A percentile compares a stretch with the other conserved stretches of the same genome.
Conservation (phyloP, 305 asterid species). For the Fraxinus paxiana region DNA sequence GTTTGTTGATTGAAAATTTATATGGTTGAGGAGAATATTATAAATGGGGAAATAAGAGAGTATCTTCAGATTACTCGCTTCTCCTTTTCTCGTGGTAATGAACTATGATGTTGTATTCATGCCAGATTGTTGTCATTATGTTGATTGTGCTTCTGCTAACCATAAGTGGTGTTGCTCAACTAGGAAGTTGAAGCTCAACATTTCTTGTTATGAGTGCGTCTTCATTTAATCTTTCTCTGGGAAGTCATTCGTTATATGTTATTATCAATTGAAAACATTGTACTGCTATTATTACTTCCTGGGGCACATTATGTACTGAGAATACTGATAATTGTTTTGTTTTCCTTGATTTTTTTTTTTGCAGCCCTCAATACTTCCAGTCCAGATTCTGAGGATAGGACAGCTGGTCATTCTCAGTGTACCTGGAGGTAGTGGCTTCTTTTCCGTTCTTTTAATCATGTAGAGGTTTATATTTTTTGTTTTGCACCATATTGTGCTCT, state of each 20-base stretch:
- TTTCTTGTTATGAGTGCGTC: not conserved
- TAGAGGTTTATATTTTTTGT: slow-evolving; percentile 10
- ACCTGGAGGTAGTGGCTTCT: slow-evolving; percentile 74
- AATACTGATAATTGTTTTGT: not conserved
- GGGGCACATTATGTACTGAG: not conserved
- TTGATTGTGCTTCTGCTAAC: not conserved
- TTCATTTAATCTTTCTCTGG: not conserved
- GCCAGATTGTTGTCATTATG: not conserved
- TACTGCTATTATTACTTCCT: not conserved
- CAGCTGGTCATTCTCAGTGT: slow-evolving; percentile 86
- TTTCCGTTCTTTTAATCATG: slow-evolving; percentile 13
- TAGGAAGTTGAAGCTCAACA: not conserved
- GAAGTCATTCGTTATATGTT: not conserved
- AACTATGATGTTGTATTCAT: not conserved
- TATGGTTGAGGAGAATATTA: not conserved
- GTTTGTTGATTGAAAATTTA: not conserved
- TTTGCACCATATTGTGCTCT: not conserved
- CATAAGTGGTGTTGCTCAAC: not conserved
- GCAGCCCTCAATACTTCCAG: slow-evolving; percentile 94
- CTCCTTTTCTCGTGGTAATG: not conserved
- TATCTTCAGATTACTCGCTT: not conserved
- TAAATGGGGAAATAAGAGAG: not conserved
- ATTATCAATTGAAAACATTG: not conserved
- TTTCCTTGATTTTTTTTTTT: slow-evolving; percentile 16
- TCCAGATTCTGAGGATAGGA: slow-evolving; percentile 90